Evolutionary conservation across 768 basidiomycete genomes (phyloP), one percentile per base, ranked within the genome.

Genomic region (Mycena galopus): DNA sequence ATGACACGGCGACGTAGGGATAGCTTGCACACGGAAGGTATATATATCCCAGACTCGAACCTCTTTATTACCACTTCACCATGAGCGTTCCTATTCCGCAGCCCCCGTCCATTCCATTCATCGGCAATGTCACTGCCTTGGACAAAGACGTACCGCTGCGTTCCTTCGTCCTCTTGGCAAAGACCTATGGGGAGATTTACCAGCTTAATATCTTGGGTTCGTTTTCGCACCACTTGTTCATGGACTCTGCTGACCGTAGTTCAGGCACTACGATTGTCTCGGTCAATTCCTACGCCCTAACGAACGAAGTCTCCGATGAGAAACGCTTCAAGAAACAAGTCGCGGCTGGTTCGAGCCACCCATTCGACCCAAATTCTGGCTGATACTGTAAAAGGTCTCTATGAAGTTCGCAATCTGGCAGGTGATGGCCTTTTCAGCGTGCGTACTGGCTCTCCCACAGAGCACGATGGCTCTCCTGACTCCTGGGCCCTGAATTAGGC

Each of bases 391-490:
- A n/a, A n/a, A n/a, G 72, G 82, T 5, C 75, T 88, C 1, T 44
- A 69, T 25, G 66, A 84, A 57, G 81, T 85, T 8, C 78, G 87
- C 32, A 78, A 80, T 62, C 78, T 84, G 2, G 79, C 81, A 12
- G 82, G 82, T n/a, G 87, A 88, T 75, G 87, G 81, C 5, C 75
- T 85, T 14, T 86, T 85, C 73, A 85, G 83, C 30, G 84, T 83
- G 32, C 3, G 79, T 71, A 19, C 47, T 51, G 23, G 1, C n/a
- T 29, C 29, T 25, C 10, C 64, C 29, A 1, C 23, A 32, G 50
- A 16, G 12, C 16, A 19, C 4, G 17, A 21, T 5, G 17, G 21
- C 42, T 21, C 42, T 25, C n/a, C 9, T 23, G 17, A 12, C n/a
- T 23, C 23, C 1, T 44, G 19, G 9, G 10, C 51, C 23, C 1